Base-by-base conservation (phyloP, 345 rosid species). In the Pelargonium nanum region DNA sequence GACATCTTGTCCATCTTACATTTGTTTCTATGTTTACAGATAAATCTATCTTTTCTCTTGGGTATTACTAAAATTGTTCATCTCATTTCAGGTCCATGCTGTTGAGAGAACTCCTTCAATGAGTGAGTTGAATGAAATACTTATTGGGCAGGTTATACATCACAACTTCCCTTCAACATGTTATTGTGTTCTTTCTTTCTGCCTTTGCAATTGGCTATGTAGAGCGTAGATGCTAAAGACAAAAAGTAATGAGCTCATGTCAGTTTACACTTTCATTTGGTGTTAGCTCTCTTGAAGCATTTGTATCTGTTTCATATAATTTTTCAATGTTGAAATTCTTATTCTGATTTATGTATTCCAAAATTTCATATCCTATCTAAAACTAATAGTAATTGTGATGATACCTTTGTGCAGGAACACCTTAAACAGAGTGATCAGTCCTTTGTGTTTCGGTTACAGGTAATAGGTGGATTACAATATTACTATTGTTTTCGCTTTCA, bases 121-220 rank as follows among this genome's bases (percentile, higher is more conserved):
- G 98, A 92, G 98, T 19, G 96, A 86, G 80, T 71, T 92, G 76
- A 92, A 78, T 81, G 96, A 92, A 77, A 82, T 90, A 65, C 85
- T 90, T 65, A 83, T 90, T 60, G 84, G 92, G 44, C 95, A 90
- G 92, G 97, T 90, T 26, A 34, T 72, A 23, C 65, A 54, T 40
- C 48, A 40, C 2, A 9, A 40, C 48, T 40, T 40, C 15, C 15
- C 48, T 40, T 17, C 15, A 40, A 30, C 4, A 12, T 6, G 10
- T 30, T 30, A 30, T 3, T 30, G 40, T 30, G 0, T 30, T 30
- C 40, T 40, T 40, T 40, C 16, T 17, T 40, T 12, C 15, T 40
- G 48, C 3, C 48, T 40, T 40, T 40, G 48, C 9, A 40, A 40
- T 40, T 9, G 48, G 9, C 48, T 40, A 2, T 12, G 19, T 19